A percentile compares a stretch with the other conserved stretches of the same genome.
Conservation (phyloP, 73 alveolate genomes). For the Paramecium biaurelia region DNA sequence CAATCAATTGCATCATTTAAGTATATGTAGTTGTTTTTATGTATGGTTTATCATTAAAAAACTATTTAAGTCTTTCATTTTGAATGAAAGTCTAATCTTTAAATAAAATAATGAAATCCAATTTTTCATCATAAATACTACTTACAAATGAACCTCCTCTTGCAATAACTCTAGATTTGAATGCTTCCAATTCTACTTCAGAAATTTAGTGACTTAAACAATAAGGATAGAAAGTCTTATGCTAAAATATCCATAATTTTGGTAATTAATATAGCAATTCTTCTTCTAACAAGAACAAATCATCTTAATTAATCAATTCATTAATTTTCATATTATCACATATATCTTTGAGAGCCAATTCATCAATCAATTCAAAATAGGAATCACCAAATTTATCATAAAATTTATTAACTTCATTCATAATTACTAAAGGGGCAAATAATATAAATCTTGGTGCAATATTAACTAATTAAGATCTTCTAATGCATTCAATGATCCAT, state of each 20-base stretch:
- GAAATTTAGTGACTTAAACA: neutral
- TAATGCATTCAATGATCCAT: slow-evolving; percentile 93
- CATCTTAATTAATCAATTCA: neutral
- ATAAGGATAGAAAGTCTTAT: neutral
- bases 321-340: neutral
- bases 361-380: slow-evolving; percentile 16
- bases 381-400: slow-evolving; percentile 59
- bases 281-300: neutral
- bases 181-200: neutral
- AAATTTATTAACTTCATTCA: neutral
- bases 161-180: neutral
- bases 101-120: neutral
- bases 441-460: slow-evolving; percentile 86
- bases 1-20: neutral
- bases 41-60: neutral
- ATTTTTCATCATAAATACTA: neutral
- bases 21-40: neutral
- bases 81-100: neutral
- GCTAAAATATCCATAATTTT: neutral
- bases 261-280: neutral
- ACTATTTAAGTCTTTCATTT: neutral
- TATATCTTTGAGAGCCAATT: slow-evolving; percentile 45
- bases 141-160: neutral
- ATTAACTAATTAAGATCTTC: slow-evolving; percentile 72
- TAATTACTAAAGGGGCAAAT: slow-evolving; percentile 44